Evolutionary conservation across 2,329 filamentous ascomycete genomes (phyloP), one percentile per base, ranked within the genome.

Genomic region (Epichloe amarillans): DNA sequence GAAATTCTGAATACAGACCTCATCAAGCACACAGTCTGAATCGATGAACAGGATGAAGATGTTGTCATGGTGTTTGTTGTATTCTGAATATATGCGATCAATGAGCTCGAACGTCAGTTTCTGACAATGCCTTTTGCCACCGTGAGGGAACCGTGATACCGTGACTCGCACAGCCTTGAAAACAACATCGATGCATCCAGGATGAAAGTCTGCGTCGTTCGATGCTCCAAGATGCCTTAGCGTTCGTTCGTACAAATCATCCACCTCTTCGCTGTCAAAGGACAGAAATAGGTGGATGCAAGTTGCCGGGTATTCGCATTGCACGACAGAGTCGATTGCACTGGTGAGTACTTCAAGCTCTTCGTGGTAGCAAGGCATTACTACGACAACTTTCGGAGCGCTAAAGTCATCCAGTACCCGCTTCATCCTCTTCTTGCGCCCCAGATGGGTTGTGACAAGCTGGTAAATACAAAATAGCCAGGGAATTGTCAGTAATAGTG

Each of bases 291-390:
- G 83, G 64, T 97, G 93, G 52, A 96, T 84, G 66, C 91, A 96
- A 1, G 86, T 84, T 5, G 88, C 80, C 1, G 93, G 91, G 57
- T 97, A 97, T 60, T 96, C 91, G 67, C 88, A 94, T 59, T 91
- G 86, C 48, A 95, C 88, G 36, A 97, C 83, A 0, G 91, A 96
- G 68, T 96, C 83, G 58, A 96, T 77, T 4, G 91, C 93, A 45
- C 85, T 86, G 50, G 96, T 74, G 45, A 97, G 75, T 12, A 95
- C 77, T 0, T 87, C 84, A 0, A 88, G 87, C 33, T 89, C 82
- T 63, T 97, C 93, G 62, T 93, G 88, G 71, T 95, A 97, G 62
- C 90, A 94, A 4, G 91, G 93, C 89, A 97, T 96, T 52, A 97
- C 84, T 53, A 97, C 86, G 55, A 96, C 88, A 15, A 95, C 86